phyloP scores from a whole-genome alignment of 2,329 filamentous ascomycete genomes.

The Metarhizium brunneum region DNA sequence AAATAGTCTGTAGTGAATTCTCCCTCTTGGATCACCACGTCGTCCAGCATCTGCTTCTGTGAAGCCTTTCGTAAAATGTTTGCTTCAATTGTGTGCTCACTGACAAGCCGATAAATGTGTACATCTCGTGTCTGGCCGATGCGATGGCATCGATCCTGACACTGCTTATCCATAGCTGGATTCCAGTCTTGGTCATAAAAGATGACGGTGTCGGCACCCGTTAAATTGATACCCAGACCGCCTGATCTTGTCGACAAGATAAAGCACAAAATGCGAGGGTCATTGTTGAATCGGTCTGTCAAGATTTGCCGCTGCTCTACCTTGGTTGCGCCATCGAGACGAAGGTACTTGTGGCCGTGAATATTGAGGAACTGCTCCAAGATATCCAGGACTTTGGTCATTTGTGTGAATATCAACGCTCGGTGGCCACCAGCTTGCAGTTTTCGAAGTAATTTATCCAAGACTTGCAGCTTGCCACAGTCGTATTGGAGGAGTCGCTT shows the following conservation, averaged over 20 bases:
- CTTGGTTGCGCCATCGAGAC: slow-evolving; percentile 92
- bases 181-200: slow-evolving; percentile 99
- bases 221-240: slow-evolving; percentile 91
- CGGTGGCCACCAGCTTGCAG: slow-evolving; percentile 86
- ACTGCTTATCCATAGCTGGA: slow-evolving; percentile 98
- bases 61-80: slow-evolving; percentile 96
- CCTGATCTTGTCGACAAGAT: slow-evolving; percentile 92
- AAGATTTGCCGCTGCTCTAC: slow-evolving; percentile 92
- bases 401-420: slow-evolving; percentile 96
- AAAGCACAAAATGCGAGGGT: slow-evolving; percentile 85
- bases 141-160: slow-evolving; percentile 92
- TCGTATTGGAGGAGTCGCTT: slow-evolving; percentile 95
- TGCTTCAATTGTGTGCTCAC: slow-evolving; percentile 91
- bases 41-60: slow-evolving; percentile 95
- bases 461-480: slow-evolving; percentile 87
- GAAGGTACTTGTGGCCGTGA: slow-evolving; percentile 91
- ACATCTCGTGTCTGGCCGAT: slow-evolving; percentile 97
- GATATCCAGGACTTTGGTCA: slow-evolving; percentile 97
- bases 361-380: slow-evolving; percentile 97
- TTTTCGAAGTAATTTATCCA: slow-evolving; percentile 77
- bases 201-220: slow-evolving; percentile 93
- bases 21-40: slow-evolving; percentile 96
- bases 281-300: slow-evolving; percentile 94
- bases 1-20: slow-evolving; percentile 97
- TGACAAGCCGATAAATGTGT: slow-evolving; percentile 91